A percentile compares a stretch with the other conserved stretches of the same genome.
Conservation (phyloP, 2,329 filamentous ascomycete species). For the Purpureocillium lavendulum region DNA sequence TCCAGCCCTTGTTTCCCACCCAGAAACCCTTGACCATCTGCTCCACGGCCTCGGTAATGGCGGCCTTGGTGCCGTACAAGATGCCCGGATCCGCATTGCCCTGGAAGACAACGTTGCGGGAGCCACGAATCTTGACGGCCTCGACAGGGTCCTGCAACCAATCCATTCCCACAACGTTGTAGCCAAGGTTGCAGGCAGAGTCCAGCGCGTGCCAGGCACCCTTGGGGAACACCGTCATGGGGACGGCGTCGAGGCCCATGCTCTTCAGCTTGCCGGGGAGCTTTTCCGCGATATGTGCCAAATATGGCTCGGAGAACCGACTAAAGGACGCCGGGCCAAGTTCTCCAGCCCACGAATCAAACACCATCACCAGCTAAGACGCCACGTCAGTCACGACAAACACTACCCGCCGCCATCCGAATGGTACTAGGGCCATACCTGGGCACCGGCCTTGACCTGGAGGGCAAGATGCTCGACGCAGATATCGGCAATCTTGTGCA, state of each 20-base stretch:
- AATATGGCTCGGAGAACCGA: conserved; percentile 77
- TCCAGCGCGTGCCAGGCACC: conserved; percentile 94
- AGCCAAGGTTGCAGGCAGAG: conserved; percentile 77
- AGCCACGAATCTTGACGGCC: conserved; percentile 70
- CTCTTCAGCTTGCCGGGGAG: conserved; percentile 68
- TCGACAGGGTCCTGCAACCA: conserved; percentile 88
- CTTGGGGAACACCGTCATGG: conserved; percentile 98
- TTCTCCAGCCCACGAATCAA: conserved; percentile 97
- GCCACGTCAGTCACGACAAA: conserved; percentile 2
- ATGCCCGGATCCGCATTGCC: conserved; percentile 94
- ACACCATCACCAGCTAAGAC: conserved; percentile 89
- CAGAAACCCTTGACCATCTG: conserved; percentile 83
- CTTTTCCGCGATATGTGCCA: conserved; percentile 73
- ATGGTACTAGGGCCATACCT: conserved; percentile 40
- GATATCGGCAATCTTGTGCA: conserved; percentile 87
- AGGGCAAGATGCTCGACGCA: conserved; percentile 91
- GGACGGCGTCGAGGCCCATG: conserved; percentile 70
- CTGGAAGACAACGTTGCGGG: conserved; percentile 71
- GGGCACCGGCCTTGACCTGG: conserved; percentile 88
- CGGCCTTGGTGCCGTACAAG: conserved; percentile 73
- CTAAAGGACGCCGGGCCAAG: conserved; percentile 78
- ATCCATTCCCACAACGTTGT: conserved; percentile 89
- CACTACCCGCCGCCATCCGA: no score
- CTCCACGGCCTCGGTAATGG: conserved; percentile 76
- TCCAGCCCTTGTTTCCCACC: conserved; percentile 80